These are phyloP conservation scores for Punctularia strigosozonata DNA, from an alignment of 768 basidiomycete species.

Conservation along the genomic window DNA sequence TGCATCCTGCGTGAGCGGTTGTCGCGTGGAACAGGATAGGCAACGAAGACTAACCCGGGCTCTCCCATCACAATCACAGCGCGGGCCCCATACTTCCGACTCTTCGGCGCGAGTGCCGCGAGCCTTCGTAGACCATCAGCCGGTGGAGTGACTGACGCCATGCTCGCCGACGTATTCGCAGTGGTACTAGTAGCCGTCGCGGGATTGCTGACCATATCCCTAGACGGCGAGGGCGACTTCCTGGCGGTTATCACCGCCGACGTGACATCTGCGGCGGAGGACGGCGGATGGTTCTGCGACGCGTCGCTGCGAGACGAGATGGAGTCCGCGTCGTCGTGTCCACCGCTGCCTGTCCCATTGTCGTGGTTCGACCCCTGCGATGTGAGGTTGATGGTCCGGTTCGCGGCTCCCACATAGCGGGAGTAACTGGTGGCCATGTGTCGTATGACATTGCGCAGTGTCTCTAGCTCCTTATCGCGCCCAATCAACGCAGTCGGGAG, in stretches of 20 bases:
- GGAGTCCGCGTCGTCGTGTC: conserved; percentile 31
- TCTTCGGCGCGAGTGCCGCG: conserved; percentile 29
- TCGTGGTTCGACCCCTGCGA: conserved; percentile 24
- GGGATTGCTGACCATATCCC: too few relatives aligned
- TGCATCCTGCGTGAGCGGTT: conserved; percentile 9
- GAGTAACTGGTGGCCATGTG: conserved; percentile 47
- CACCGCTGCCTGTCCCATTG: conserved; percentile 12
- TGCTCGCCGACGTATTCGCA: conserved; percentile 15
- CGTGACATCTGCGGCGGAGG: background rate
- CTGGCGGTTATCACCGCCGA: too few relatives aligned
- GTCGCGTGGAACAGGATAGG: background rate
- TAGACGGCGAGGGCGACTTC: too few relatives aligned
- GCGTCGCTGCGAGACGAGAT: conserved; percentile 30
- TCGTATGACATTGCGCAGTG: conserved; percentile 49
- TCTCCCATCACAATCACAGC: conserved; percentile 52
- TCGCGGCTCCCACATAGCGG: conserved; percentile 32
- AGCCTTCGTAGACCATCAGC: conserved; percentile 33
- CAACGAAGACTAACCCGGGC: conserved; percentile 37
- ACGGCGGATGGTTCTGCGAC: conserved; percentile 12
- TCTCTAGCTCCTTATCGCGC: conserved; percentile 58
- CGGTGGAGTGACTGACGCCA: conserved; percentile 21
- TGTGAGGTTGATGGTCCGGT: conserved; percentile 26
- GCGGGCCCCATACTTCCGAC: conserved; percentile 36
- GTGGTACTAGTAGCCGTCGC: too few relatives aligned
- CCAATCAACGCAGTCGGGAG: conserved; percentile 38